These are phyloP conservation scores for Diplocarpon mali DNA, from an alignment of 2,329 filamentous ascomycete species.

Conservation along the genomic window DNA sequence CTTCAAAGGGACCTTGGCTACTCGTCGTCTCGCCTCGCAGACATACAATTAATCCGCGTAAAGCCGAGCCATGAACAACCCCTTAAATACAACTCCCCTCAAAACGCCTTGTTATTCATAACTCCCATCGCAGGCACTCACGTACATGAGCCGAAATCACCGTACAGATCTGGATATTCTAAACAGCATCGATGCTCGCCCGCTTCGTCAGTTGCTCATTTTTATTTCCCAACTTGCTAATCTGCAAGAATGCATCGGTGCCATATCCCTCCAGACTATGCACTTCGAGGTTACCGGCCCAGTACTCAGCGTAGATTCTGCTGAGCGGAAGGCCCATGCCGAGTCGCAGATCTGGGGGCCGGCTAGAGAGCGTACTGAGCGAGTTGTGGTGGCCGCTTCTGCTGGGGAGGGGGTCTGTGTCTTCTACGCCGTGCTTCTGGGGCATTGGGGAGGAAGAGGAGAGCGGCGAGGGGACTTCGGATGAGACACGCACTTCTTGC, in stretches of 20 bases:
- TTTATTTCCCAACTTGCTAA: conserved; percentile 93
- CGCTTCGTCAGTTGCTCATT: conserved; percentile 83
- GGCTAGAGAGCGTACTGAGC: conserved; percentile 65
- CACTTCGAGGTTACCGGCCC: conserved; percentile 84
- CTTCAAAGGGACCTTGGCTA: not conserved
- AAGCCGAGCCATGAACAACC: not conserved
- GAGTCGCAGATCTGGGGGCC: conserved; percentile 75
- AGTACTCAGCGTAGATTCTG: conserved; percentile 92
- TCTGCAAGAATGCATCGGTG: conserved; percentile 90
- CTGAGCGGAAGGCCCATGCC: conserved; percentile 93
- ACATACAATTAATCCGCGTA: not conserved
- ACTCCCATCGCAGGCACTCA: too few species aligned
- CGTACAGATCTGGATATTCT: too few species aligned
- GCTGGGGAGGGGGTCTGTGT: not conserved
- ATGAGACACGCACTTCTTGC: conserved; percentile 59
- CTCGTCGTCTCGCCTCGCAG: not conserved
- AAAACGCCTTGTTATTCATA: too few species aligned
- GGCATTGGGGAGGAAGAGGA: not conserved
- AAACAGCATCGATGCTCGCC: conserved; percentile 65
- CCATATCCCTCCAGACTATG: conserved; percentile 94
- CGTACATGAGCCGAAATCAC: too few species aligned
- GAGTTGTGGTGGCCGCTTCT: conserved; percentile 35
- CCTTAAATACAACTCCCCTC: too few species aligned
- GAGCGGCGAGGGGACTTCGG: conserved; percentile 4
- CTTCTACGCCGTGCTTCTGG: not conserved